These are phyloP conservation scores for Gymnopus androsaceus DNA, from an alignment of 1,284 basidiomycete species.

Conservation along the genomic window DNA sequence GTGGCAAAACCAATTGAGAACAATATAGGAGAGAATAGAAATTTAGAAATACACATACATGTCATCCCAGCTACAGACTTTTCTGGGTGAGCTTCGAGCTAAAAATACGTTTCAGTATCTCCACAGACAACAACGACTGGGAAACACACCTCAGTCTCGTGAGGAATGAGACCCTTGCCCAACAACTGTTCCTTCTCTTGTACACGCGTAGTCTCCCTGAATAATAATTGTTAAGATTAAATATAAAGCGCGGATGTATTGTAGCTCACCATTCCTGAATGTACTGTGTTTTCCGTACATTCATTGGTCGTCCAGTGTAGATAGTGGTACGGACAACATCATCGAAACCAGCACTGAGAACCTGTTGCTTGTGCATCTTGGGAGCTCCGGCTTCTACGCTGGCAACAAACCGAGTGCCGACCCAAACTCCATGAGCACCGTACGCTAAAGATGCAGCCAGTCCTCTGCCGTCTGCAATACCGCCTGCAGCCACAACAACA, in stretches of 20 bases:
- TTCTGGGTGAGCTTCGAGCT: constrained; percentile 71
- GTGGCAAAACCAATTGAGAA: not conserved
- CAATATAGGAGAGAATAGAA: not conserved
- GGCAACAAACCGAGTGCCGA: constrained; percentile 90
- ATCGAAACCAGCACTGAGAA: constrained; percentile 67
- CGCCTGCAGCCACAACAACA: constrained; percentile 81
- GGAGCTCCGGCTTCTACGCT: constrained; percentile 81
- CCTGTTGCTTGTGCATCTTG: constrained; percentile 75
- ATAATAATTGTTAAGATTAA: no score
- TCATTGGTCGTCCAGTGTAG: constrained; percentile 84
- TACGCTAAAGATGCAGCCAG: constrained; percentile 79
- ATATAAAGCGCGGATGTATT: no score
- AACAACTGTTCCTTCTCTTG: constrained; percentile 64
- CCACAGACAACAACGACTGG: not conserved
- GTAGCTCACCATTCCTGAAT: constrained; percentile 66
- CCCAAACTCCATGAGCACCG: constrained; percentile 84
- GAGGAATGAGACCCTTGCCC: constrained; percentile 71
- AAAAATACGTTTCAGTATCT: constrained; percentile 25
- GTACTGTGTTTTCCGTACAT: constrained; percentile 78
- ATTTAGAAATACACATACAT: constrained; percentile 60
- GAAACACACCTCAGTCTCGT: constrained; percentile 45
- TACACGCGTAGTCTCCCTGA: constrained; percentile 61
- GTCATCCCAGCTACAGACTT: constrained; percentile 59
- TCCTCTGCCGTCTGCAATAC: constrained; percentile 81
- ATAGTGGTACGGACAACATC: constrained; percentile 75